Evolutionary conservation across 2,329 filamentous ascomycete genomes (phyloP), one percentile per base, ranked within the genome.

Genomic region (Zymoseptoria passerinii): DNA sequence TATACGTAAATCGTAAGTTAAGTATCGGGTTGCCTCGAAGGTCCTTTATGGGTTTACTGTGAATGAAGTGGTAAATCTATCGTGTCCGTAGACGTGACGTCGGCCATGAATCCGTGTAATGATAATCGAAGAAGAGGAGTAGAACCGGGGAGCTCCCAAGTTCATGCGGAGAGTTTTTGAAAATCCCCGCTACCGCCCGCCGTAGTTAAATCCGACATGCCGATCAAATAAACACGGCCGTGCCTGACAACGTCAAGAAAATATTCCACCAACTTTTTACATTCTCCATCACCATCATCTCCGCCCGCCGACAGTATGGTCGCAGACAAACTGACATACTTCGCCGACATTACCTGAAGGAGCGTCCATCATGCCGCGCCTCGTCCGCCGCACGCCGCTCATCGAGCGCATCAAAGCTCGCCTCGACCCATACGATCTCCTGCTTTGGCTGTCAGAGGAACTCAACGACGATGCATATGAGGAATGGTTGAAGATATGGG

Each of bases 401-500:
- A 72, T 77, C 28, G 88, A 97, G 80, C 89, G 92, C 72, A 81
- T 97, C 72, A 84, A 85, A 71, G 81, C 88, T 58, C 85, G 85
- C 73, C 78, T 96, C 59, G 92, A 97, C 70, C 90, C 90, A 2
- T 87, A 89, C 77, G 94, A 99, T 75, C 89, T 92, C 69, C 77
- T 94, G 56, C 83, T 99, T 18, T 96, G 90, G 88, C 75, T 95
- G 1, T 95, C 90, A 0, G 92, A 97, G 72, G 90, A 96, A 75
- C 82, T 99, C 60, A 92, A 96, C 71, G 90, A 90, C 28, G 86
- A 88, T 70, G 89, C 96, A 67, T 95, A 91, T 85, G 89, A 96
- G 66, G 90, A 92, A 19, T 77, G 83, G 61, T 78, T 85, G 61
- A 87, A 89, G 65, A 77, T 85, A 40, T 87, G 90, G 72, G 88